These are phyloP conservation scores for Macroventuria anomochaeta DNA, from an alignment of 2,329 filamentous ascomycete genomes.

Conservation along the genomic window DNA sequence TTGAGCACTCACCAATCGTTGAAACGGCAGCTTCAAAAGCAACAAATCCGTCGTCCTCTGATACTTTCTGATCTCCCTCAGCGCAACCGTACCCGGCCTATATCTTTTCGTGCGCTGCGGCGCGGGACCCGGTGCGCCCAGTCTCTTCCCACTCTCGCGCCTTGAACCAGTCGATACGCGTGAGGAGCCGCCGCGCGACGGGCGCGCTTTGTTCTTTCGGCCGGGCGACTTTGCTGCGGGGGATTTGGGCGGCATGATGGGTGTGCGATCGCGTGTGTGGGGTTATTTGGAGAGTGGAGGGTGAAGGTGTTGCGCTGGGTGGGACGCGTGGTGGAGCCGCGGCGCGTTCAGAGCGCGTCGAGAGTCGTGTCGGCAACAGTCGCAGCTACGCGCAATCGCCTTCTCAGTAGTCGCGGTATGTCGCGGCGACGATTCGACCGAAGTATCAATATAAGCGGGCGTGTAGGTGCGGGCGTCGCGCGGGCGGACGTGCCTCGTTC, in stretches of 20 bases:
- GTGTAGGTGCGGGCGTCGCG: constrained; percentile 8
- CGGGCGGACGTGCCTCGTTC: constrained; percentile 21
- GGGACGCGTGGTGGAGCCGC: constrained; percentile 1
- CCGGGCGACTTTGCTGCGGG: constrained; percentile 29
- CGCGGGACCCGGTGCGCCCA: constrained; percentile 43
- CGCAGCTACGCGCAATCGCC: not conserved
- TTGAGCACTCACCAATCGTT: constrained; percentile 71
- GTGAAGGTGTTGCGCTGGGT: not conserved
- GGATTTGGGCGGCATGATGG: constrained; percentile 9
- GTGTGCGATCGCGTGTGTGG: not conserved
- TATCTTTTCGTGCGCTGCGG: constrained; percentile 50
- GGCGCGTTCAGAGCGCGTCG: constrained; percentile 22
- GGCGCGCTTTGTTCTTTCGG: constrained; percentile 42
- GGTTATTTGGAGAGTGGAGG: not conserved
- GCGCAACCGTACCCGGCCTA: constrained; percentile 80
- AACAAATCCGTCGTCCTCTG: constrained; percentile 97
- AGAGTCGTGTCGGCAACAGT: constrained; percentile 8
- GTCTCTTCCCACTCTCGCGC: constrained; percentile 31
- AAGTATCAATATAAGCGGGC: not conserved
- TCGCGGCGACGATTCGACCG: not conserved
- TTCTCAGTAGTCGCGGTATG: too few species aligned
- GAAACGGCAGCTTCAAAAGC: constrained; percentile 97
- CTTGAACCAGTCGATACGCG: constrained; percentile 21
- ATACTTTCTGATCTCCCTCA: constrained; percentile 98
- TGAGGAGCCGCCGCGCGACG: constrained; percentile 33